Base-by-base conservation (phyloP, 257 asterid genomes). In the Vinca minor region DNA sequence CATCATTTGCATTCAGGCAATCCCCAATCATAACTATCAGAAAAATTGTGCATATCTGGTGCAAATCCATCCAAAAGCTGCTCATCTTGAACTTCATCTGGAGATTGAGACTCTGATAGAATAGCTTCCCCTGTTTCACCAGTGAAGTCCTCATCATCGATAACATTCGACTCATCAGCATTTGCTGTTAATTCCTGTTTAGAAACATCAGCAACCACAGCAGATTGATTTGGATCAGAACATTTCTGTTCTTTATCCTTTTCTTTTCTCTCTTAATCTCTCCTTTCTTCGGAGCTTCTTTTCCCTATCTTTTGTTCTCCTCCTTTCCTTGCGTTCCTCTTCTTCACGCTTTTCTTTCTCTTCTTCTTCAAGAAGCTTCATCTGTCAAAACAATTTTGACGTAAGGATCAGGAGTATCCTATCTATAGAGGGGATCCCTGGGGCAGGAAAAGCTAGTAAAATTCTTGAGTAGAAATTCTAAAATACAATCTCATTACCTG, bases 331-430 rank as follows among this genome's bases (percentile, higher is more conserved):
- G 57, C 92, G 84, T 67, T 84, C 94, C 81, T 93, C 97, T 79
- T 93, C 97, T 76, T 87, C 90, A 17, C 89, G 97, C 65, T 93
- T 93, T 79, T 93, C 99, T 75, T 80, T 93, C 82, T 89, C 99
- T 76, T 89, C 99, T 82, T 93, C 99, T 76, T 93, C 97, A 61
- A 93, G 96, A 71, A 93, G 99, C 74, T 90, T 89, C 86, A 68
- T 80, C 99, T 93, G 77, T 66, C 64, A 45, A 73, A 72, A 57
- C 73, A 76, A 41, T 61, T 44, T 72, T 68, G 47, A 72, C 45
- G 41, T 47, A 63, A 36, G 68, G 74, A 60, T 77, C 63, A 74
- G 62, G 50, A 68, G 63, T 69, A 21, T 41, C 35, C 65, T 67
- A 62, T 59, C 42, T 54, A 11, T 23, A 48, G 50, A 66, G 61